Conservation (phyloP, 208 protist species). For the Willaertia magna region DNA sequence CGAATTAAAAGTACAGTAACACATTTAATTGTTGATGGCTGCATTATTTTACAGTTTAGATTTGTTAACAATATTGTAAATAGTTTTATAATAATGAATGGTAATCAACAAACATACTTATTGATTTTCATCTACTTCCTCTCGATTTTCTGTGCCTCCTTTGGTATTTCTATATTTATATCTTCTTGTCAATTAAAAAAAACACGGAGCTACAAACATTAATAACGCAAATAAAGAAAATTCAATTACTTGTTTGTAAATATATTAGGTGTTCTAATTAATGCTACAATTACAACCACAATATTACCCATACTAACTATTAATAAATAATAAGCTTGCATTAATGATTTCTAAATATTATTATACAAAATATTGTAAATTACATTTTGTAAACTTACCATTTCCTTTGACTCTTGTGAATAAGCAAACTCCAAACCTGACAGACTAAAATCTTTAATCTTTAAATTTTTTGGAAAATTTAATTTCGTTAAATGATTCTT, state of each 20-base stretch:
- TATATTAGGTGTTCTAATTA: not conserved
- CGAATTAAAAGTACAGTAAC: too few relatives aligned
- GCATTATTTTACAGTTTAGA: too few relatives aligned
- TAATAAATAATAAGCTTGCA: not conserved
- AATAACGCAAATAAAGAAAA: conserved; percentile 38
- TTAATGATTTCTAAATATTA: conserved; percentile 7
- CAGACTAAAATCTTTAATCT: too few relatives aligned
- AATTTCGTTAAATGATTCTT: too few relatives aligned
- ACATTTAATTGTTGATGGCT: too few relatives aligned
- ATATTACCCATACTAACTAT: conserved; percentile 32
- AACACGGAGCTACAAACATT: conserved; percentile 24
- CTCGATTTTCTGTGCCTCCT: too few relatives aligned
- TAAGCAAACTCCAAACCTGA: not conserved
- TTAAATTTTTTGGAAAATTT: too few relatives aligned
- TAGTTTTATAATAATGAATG: too few relatives aligned
- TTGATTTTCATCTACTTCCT: too few relatives aligned
- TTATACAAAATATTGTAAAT: not conserved
- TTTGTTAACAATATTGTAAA: too few relatives aligned
- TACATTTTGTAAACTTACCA: too few relatives aligned
- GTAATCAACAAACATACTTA: too few relatives aligned
- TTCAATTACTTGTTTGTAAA: conserved; percentile 12
- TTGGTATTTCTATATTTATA: conserved; percentile 35
- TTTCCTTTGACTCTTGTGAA: not conserved
- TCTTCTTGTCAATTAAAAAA: conserved; percentile 21
- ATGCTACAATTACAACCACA: conserved; percentile 33